phyloP scores from a whole-genome alignment of 2,329 filamentous ascomycete genomes.

The Truncatella angustata region DNA sequence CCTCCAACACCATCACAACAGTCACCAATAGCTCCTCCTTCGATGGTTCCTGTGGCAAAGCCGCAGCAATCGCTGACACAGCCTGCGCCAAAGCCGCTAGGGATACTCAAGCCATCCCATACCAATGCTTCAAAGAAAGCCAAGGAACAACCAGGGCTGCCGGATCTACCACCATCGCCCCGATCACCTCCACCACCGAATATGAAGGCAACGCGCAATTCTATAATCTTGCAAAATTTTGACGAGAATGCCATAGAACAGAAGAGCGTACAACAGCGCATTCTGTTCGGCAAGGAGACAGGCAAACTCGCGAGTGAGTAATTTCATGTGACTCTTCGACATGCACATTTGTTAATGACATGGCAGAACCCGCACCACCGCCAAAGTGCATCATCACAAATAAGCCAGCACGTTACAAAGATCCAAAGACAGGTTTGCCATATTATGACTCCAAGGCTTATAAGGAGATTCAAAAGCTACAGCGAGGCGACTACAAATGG shows the following conservation, averaged over 20 bases:
- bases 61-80: constrained; percentile 15
- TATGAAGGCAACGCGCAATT: constrained; percentile 54
- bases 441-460: constrained; percentile 81
- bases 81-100: constrained; percentile 16
- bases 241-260: constrained; percentile 55
- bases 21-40: constrained; percentile 10
- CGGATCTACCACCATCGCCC: constrained; percentile 24
- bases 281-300: constrained; percentile 60
- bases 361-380: constrained; percentile 46
- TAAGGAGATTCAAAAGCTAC: constrained; percentile 73
- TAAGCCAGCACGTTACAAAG: constrained; percentile 76
- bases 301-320: constrained; percentile 52
- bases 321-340: neutral
- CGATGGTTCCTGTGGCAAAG: neutral
- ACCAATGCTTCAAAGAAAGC: constrained; percentile 22
- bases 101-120: constrained; percentile 18
- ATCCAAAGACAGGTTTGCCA: constrained; percentile 78
- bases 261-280: constrained; percentile 55
- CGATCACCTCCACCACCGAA: constrained; percentile 34
- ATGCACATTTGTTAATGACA: constrained; percentile 15
- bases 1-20: constrained; percentile 10
- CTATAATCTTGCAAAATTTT: constrained; percentile 61
- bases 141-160: constrained; percentile 20
- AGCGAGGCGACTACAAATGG: constrained; percentile 76
- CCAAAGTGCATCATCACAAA: constrained; percentile 80